Evolutionary conservation across 306 rosid genomes (phyloP).

Genomic region (Glycine soja): DNA sequence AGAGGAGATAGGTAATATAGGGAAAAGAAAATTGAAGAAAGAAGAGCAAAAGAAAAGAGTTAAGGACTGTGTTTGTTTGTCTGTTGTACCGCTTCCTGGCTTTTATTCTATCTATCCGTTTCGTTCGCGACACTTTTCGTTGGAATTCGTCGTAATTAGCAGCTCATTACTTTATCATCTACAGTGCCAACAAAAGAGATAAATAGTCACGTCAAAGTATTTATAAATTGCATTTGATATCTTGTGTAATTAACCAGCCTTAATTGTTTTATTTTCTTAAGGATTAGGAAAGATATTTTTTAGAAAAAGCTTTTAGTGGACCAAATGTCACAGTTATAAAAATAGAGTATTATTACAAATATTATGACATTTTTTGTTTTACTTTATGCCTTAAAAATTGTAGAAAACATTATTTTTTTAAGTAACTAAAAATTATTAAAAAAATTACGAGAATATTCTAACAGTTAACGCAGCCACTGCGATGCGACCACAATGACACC

Average conservation of each 20-base stretch:
- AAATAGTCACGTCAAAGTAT: constrained; percentile 27
- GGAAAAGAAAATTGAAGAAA: no score
- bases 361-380: neutral
- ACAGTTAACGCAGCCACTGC: neutral
- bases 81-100: constrained; percentile 44
- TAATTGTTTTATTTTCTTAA: neutral
- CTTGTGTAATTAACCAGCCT: neutral
- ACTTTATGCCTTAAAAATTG: neutral
- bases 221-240: constrained; percentile 4
- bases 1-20: constrained; percentile 7
- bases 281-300: neutral
- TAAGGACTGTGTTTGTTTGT: constrained; percentile 46
- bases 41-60: constrained; percentile 10
- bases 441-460: constrained; percentile 7
- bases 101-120: constrained; percentile 57
- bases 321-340: neutral
- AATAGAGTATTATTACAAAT: neutral
- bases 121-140: constrained; percentile 48
- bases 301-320: neutral
- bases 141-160: constrained; percentile 44
- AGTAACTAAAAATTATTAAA: no score
- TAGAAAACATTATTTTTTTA: neutral
- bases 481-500: constrained; percentile 9
- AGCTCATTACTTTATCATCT: neutral
- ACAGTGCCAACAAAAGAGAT: neutral